Base-by-base conservation (phyloP, 2,329 filamentous ascomycete genomes). In the Trichophyton rubrum region DNA sequence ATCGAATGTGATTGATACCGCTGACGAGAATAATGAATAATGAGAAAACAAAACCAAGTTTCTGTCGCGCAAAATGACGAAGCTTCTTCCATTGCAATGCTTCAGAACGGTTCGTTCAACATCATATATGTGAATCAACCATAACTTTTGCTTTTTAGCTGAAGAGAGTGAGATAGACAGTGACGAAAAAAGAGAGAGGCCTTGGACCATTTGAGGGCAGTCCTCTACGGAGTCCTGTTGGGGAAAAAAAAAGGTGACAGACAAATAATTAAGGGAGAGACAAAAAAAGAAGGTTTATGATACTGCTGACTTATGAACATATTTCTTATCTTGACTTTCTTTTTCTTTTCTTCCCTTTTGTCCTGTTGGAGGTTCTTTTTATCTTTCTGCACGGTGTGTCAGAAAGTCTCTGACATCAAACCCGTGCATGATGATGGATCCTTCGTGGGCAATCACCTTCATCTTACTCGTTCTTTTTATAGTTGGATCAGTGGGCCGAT, bases 381-480 rank as follows among this genome's bases (percentile, higher is more conserved):
- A 38, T 38, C 33, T 9, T 30, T 53, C 49, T 53, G 49, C 49
- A 53, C 20, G 49, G 22, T 53, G 49, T 53, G 49, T 53, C 49
- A 53, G 49, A 53, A 53, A 53, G 49, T 53, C 17, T 53, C 17
- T n/a, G 27, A 24, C 49, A 53, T 24, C 17, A 24, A n/a, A 53
- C 30, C 27, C 30, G 49, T 53, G 49, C 49, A 53, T 43, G n/a
- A 47, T 8, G 24, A 53, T 53, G 49, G 49, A 33, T 53, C 49
- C 49, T 53, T 53, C 49, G 49, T 53, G 49, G 49, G 49, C 49
- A 53, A 53, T 53, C 49, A 53, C 15, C 22, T 24, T 6, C 27
- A 30, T 24, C 49, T 53, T 53, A 53, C 49, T 53, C 49, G 49
- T 53, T 53, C 49, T 53, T 53, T 53, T 53, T 53, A 30, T 53